Evolutionary conservation across 805 yeast species (phyloP).

Genomic region (Myxozyma melibiosi): DNA sequence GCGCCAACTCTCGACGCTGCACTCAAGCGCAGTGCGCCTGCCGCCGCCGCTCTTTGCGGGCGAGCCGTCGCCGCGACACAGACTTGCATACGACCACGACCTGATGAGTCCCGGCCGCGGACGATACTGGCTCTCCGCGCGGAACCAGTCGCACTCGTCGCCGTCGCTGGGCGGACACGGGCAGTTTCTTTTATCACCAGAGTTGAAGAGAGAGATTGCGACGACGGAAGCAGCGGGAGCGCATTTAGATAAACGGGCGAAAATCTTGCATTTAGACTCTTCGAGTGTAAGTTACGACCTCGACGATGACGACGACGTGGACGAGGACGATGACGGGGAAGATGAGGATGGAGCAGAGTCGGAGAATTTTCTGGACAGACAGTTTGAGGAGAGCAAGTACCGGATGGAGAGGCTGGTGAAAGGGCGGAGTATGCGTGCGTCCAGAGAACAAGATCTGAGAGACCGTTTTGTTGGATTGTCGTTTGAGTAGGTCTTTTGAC

Average conservation of each 20-base stretch:
- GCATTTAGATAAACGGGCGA: no score
- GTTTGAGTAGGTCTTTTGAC: background rate
- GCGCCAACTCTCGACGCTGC: background rate
- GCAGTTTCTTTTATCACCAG: no score
- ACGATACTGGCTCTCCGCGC: no score
- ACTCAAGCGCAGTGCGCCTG: background rate
- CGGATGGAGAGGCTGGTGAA: background rate
- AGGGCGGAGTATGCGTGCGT: slow-evolving; percentile 2
- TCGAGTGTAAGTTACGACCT: background rate
- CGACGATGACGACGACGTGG: slow-evolving; percentile 1
- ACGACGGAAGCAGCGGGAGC: no score
- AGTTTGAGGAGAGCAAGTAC: slow-evolving; percentile 2
- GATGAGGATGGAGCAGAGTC: background rate
- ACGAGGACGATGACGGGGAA: background rate
- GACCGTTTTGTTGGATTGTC: background rate
- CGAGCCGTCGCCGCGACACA: no score
- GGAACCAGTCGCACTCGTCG: background rate
- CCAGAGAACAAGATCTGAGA: slow-evolving; percentile 9
- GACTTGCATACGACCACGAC: no score
- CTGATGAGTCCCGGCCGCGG: no score
- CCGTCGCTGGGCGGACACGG: slow-evolving; percentile 5
- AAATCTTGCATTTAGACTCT: no score
- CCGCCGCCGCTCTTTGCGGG: background rate
- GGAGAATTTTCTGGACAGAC: background rate
- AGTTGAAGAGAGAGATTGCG: no score